Percentiles rank a stretch among this genome's conserved stretches.
Evolutionary conservation across 352 stramenopile species (phyloP).

Genomic region (Pythium aquatile): DNA sequence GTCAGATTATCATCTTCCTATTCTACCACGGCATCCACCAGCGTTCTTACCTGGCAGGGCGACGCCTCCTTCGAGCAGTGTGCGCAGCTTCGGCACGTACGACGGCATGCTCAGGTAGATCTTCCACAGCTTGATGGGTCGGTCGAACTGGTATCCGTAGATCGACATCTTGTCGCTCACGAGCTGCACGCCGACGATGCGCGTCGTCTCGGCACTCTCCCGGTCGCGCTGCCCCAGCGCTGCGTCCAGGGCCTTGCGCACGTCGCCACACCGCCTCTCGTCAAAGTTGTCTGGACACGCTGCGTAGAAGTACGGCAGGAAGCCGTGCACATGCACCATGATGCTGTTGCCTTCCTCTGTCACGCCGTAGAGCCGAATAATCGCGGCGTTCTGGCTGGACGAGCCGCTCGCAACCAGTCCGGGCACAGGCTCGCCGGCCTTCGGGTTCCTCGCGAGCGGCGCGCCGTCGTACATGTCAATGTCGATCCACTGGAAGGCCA

Average conservation of each 20-base stretch:
- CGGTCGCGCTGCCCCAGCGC: slow-evolving; percentile 53
- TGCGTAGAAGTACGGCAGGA: slow-evolving; percentile 97
- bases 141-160: slow-evolving; percentile 86
- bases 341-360: slow-evolving; percentile 95
- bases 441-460: slow-evolving; percentile 88
- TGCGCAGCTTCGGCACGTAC: slow-evolving; percentile 92
- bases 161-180: slow-evolving; percentile 81
- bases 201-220: slow-evolving; percentile 40
- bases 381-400: slow-evolving; percentile 84
- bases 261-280: slow-evolving; percentile 59
- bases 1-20: not conserved
- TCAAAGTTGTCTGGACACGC: slow-evolving; percentile 75
- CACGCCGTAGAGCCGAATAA: slow-evolving; percentile 97
- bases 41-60: slow-evolving; percentile 37
- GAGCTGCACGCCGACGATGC: slow-evolving; percentile 71
- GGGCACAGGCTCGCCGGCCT: slow-evolving; percentile 55
- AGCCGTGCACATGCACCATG: slow-evolving; percentile 96
- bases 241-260: slow-evolving; percentile 64
- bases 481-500: slow-evolving; percentile 97
- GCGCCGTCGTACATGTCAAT: slow-evolving; percentile 97
- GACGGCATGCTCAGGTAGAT: slow-evolving; percentile 95
- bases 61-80: slow-evolving; percentile 88
- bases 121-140: slow-evolving; percentile 73
- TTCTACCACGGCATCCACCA: not conserved
- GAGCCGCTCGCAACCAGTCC: slow-evolving; percentile 86